Percentiles rank a stretch among this genome's conserved stretches.
Conservation (phyloP, 257 asterid genomes). For the Solanum dulcamara region DNA sequence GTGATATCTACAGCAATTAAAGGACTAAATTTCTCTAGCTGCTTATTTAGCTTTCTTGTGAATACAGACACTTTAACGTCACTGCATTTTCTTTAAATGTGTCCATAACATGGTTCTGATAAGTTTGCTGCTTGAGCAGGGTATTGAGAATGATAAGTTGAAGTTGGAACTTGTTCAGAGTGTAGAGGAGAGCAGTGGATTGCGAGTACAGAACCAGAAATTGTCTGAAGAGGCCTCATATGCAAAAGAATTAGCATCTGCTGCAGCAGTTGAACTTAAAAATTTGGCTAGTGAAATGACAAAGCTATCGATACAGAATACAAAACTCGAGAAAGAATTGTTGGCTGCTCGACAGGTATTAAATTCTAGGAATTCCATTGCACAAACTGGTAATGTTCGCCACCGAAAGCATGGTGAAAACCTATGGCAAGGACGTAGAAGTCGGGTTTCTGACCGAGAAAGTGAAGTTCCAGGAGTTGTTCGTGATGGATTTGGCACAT, state of each 20-base stretch:
- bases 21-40: not conserved
- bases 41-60: not conserved
- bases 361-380: slow-evolving; percentile 40
- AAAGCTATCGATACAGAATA: slow-evolving; percentile 67
- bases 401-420: slow-evolving; percentile 51
- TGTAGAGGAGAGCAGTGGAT: slow-evolving; percentile 78
- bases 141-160: slow-evolving; percentile 72
- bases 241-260: slow-evolving; percentile 97
- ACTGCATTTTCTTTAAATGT: not conserved
- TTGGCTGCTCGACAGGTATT: slow-evolving; percentile 46
- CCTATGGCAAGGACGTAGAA: slow-evolving; percentile 46
- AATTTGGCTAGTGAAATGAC: slow-evolving; percentile 91
- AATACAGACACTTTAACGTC: not conserved
- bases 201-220: slow-evolving; percentile 76
- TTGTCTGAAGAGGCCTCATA: slow-evolving; percentile 89
- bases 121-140: slow-evolving; percentile 36
- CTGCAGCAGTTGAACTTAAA: slow-evolving; percentile 93
- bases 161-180: slow-evolving; percentile 67
- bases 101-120: not conserved
- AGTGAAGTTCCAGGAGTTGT: slow-evolving; percentile 43
- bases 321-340: slow-evolving; percentile 72
- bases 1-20: not conserved
- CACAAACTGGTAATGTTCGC: slow-evolving; percentile 27
- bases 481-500: slow-evolving; percentile 56
- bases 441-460: slow-evolving; percentile 42